Percentiles rank a stretch among this genome's conserved stretches.
These are phyloP conservation scores for Uronychia binucleata DNA, from an alignment of 73 alveolate species.

Conservation along the genomic window DNA sequence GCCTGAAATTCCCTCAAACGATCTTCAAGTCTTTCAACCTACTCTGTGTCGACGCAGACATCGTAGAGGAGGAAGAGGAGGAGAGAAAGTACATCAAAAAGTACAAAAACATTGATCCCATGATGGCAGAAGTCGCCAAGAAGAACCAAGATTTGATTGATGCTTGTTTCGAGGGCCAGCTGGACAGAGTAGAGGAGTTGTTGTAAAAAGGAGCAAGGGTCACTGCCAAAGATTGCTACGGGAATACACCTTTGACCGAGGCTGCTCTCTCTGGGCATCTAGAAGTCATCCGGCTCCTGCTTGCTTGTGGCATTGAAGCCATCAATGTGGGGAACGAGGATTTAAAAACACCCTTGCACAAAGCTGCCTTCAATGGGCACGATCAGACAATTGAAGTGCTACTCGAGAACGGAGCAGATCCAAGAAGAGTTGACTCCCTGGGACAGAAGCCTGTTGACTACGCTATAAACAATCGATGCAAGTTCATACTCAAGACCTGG, in stretches of 20 bases:
- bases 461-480: neutral
- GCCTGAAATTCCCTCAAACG: neutral
- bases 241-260: slow-evolving; percentile 26
- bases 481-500: slow-evolving; percentile 7
- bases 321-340: slow-evolving; percentile 7
- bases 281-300: neutral
- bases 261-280: slow-evolving; percentile 26
- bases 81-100: neutral
- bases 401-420: slow-evolving; percentile 24
- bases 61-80: slow-evolving; percentile 1
- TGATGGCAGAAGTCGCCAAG: slow-evolving; percentile 3
- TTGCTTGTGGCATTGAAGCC: slow-evolving; percentile 1
- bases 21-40: neutral
- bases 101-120: neutral
- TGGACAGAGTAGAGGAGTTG: slow-evolving; percentile 1
- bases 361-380: slow-evolving; percentile 39
- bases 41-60: slow-evolving; percentile 1
- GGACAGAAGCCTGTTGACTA: slow-evolving; percentile 13
- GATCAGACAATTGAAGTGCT: slow-evolving; percentile 6
- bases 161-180: slow-evolving; percentile 30
- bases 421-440: slow-evolving; percentile 5
- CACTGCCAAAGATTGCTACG: neutral
- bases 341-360: slow-evolving; percentile 33
- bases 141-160: slow-evolving; percentile 17
- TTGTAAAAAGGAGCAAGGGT: slow-evolving; percentile 3